These are phyloP conservation scores for Verticillium nubilum DNA, from an alignment of 2,329 filamentous ascomycete species.

Conservation along the genomic window DNA sequence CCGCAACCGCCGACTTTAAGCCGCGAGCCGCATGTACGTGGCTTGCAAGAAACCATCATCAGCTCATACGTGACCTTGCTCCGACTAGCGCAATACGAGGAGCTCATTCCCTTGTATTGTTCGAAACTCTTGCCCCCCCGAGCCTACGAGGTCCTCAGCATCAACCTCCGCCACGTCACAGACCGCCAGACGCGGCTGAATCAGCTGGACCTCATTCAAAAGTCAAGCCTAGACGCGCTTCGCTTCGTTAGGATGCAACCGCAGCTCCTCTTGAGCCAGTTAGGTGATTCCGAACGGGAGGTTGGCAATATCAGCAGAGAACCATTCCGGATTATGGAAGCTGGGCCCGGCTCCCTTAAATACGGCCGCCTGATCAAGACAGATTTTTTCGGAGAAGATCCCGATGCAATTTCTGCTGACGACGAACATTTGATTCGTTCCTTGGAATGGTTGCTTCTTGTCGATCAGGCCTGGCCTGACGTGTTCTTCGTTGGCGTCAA, in stretches of 20 bases:
- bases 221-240: constrained; percentile 66
- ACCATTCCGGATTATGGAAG: constrained; percentile 46
- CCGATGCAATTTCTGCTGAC: constrained; percentile 47
- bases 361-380: constrained; percentile 61
- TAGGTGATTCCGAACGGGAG: constrained; percentile 17
- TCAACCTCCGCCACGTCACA: constrained; percentile 69
- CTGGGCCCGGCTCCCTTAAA: constrained; percentile 43
- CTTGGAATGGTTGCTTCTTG: constrained; percentile 77
- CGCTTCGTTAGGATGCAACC: constrained; percentile 69
- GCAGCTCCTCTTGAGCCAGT: constrained; percentile 42
- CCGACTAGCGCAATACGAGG: constrained; percentile 64
- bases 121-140: constrained; percentile 65
- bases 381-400: constrained; percentile 64
- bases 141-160: constrained; percentile 66
- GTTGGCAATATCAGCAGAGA: neutral
- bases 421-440: constrained; percentile 70
- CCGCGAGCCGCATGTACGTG: constrained; percentile 25
- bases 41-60: constrained; percentile 67
- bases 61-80: constrained; percentile 78
- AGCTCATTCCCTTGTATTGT: constrained; percentile 83
- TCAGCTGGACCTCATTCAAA: constrained; percentile 69
- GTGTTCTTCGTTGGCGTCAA: constrained; percentile 64
- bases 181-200: constrained; percentile 59
- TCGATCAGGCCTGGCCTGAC: constrained; percentile 66
- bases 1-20: constrained; percentile 28